Conservation (phyloP, 2,329 filamentous ascomycete genomes). For the Sporothrix inflata region DNA sequence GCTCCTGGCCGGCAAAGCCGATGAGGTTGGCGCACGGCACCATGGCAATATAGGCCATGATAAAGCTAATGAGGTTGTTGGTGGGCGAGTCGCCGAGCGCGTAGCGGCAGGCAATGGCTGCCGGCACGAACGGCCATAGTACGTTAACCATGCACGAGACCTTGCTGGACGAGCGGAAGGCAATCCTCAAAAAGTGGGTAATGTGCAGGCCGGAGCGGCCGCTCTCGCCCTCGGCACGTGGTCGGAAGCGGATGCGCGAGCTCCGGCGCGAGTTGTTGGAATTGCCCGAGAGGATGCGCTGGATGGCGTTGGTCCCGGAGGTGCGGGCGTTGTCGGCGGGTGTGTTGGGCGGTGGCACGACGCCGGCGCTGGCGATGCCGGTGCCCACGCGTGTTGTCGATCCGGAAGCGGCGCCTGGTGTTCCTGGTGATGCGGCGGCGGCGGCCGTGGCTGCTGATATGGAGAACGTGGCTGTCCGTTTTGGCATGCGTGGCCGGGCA, state of each 20-base stretch:
- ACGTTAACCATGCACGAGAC: slow-evolving; percentile 69
- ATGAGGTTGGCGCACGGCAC: slow-evolving; percentile 75
- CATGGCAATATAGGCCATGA: slow-evolving; percentile 76
- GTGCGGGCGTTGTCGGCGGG: neutral
- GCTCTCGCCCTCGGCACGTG: slow-evolving; percentile 60
- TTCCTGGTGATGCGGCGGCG: neutral
- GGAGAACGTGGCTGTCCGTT: slow-evolving; percentile 1
- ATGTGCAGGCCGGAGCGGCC: slow-evolving; percentile 69
- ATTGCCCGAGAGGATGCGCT: neutral
- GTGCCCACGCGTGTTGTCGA: neutral
- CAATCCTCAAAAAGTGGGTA: slow-evolving; percentile 64
- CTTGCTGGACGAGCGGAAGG: slow-evolving; percentile 64
- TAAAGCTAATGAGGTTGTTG: slow-evolving; percentile 66
- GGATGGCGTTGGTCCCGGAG: neutral
- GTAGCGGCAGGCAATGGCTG: slow-evolving; percentile 66
- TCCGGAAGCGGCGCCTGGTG: neutral
- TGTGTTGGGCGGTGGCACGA: neutral
- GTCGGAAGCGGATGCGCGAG: slow-evolving; percentile 29
- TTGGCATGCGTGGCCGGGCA: neutral
- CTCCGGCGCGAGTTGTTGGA: neutral
- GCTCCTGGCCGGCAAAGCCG: slow-evolving; percentile 72
- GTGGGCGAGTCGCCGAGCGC: slow-evolving; percentile 38
- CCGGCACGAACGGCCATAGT: slow-evolving; percentile 75
- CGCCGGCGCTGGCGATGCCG: neutral
- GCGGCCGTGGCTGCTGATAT: slow-evolving; percentile 9